A percentile compares a stretch with the other conserved stretches of the same genome.
phyloP scores from a whole-genome alignment of 805 yeast genomes.

The Candida broadrunensis region DNA sequence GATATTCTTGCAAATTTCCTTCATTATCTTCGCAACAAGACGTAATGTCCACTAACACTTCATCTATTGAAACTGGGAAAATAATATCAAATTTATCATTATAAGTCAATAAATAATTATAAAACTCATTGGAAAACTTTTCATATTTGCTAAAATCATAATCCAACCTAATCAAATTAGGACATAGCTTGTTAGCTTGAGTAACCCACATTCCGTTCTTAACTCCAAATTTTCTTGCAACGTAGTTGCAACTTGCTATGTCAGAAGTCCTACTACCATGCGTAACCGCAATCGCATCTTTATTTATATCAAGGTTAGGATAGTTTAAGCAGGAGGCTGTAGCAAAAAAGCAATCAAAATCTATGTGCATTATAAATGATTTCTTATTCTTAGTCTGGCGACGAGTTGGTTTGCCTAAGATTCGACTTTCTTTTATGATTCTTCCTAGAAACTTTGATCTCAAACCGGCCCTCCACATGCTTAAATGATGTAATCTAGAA shows the following conservation, averaged over 20 bases:
- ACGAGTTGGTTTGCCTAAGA: not conserved
- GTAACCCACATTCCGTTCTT: slow-evolving; percentile 89
- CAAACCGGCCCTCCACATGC: slow-evolving; percentile 80
- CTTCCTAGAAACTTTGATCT: slow-evolving; percentile 54
- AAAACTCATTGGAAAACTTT: slow-evolving; percentile 58
- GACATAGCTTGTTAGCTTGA: slow-evolving; percentile 63
- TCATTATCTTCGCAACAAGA: slow-evolving; percentile 13
- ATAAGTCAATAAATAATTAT: slow-evolving; percentile 51
- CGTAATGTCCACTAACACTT: slow-evolving; percentile 74
- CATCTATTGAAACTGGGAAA: slow-evolving; percentile 88
- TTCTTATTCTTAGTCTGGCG: slow-evolving; percentile 3
- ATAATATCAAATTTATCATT: slow-evolving; percentile 46
- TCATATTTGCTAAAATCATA: slow-evolving; percentile 79
- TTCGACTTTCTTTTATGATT: slow-evolving; percentile 29
- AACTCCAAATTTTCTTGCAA: slow-evolving; percentile 76
- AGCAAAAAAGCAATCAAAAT: slow-evolving; percentile 93
- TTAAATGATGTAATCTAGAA: slow-evolving; percentile 84
- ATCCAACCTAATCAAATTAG: slow-evolving; percentile 57
- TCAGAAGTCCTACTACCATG: slow-evolving; percentile 67
- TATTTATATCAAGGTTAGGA: slow-evolving; percentile 51
- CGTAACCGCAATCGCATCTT: slow-evolving; percentile 59
- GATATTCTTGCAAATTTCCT: slow-evolving; percentile 10
- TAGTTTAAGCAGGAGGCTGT: slow-evolving; percentile 67
- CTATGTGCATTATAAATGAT: slow-evolving; percentile 66
- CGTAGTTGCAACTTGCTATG: slow-evolving; percentile 89